Evolutionary conservation across 345 rosid species (phyloP).

Genomic region (Eucalyptus lansdowneana): DNA sequence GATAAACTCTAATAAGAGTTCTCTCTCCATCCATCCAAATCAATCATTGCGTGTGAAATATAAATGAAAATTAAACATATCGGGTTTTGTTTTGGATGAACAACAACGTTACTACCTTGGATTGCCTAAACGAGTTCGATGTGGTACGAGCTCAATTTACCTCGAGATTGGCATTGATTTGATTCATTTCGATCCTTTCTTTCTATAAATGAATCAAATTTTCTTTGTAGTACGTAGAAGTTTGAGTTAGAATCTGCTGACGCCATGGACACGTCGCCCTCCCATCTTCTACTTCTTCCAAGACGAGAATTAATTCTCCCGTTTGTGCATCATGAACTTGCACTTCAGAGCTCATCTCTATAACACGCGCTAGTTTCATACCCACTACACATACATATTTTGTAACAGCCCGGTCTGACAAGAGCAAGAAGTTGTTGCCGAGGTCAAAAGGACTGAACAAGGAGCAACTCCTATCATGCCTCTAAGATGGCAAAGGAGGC

Average conservation of each 20-base stretch:
- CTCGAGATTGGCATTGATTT: background rate
- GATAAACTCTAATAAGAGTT: background rate
- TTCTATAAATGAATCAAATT: background rate
- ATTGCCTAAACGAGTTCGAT: background rate
- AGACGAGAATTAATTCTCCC: background rate
- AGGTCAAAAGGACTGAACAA: no score
- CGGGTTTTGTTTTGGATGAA: background rate
- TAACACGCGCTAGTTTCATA: background rate
- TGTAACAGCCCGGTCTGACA: accelerated
- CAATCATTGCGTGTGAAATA: background rate
- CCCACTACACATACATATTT: accelerated
- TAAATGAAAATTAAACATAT: background rate
- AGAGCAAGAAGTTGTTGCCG: accelerated
- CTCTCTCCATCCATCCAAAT: background rate
- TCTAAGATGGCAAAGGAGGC: no score
- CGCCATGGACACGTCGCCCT: background rate
- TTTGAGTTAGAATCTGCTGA: background rate
- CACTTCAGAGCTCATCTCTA: background rate
- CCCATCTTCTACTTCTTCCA: background rate
- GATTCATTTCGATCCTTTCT: accelerated
- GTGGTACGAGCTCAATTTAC: background rate
- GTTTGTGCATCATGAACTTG: background rate
- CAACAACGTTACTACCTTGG: background rate
- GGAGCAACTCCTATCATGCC: no score
- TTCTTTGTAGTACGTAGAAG: background rate